Evolutionary conservation across 2,329 filamentous ascomycete genomes (phyloP), one percentile per base, ranked within the genome.

Genomic region (Macrophomina phaseolina): DNA sequence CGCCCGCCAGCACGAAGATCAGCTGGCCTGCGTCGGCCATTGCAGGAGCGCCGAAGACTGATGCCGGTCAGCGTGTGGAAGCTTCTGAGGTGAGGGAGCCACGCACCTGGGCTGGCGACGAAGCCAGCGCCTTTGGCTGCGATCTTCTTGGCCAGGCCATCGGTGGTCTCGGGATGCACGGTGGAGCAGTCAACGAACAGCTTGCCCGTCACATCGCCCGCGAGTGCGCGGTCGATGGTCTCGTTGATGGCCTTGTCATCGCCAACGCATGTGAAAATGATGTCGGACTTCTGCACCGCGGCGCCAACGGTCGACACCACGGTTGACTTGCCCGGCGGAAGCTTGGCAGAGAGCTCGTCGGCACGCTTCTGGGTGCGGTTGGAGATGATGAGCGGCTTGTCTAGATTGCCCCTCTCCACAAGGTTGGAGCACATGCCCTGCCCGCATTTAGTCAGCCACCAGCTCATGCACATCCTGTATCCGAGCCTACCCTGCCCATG

Each of bases 151-250:
- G 89, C 89, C 3, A 92, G 78, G 32, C 83, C 83, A 68, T 91
- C 86, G 1, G 91, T 91, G 4, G 91, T 93, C 65, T 94, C 90
- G 0, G 94, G 93, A 77, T 95, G 91, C 42, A 97, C 87, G 32
- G 93, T 97, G 3, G 92, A 95, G 83, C 91, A 94, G 75, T 97
- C 93, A 38, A 97, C 86, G 71, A 97, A 89, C 16, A 95, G 82
- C 81, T 97, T 97, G 68, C 87, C 89, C 34, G 83, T 83, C 18
- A 91, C 80, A 67, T 87, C 81, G 18, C 80, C 74, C 56, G 85
- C 73, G 3, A 92, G 80, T 36, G 90, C 85, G 3, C 83, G 76
- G 49, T 84, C 78, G 68, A 92, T 84, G 23, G 88, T 87, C 4
- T 85, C 80, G 67, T 87, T 85, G 51, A 96, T 87, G 5, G 91